A percentile compares a stretch with the other conserved stretches of the same genome.
Evolutionary conservation across 192 early-diverging fungal genomes (phyloP).

Genomic region (Gamsiella multidivaricata): DNA sequence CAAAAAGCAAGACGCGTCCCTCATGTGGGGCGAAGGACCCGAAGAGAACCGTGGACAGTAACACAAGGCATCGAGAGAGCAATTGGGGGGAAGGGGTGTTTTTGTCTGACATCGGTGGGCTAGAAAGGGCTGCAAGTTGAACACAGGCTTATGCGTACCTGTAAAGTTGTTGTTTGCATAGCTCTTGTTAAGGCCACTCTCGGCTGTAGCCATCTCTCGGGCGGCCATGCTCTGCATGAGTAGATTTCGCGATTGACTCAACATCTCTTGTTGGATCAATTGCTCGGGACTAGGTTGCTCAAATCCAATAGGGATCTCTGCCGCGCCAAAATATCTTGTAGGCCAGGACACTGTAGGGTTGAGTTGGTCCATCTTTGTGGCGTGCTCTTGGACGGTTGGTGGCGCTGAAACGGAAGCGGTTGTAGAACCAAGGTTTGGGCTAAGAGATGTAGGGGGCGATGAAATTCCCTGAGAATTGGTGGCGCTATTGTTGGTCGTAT

Average conservation of each 20-base stretch:
- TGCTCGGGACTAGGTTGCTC: conserved; percentile 48
- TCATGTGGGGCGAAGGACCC: no score
- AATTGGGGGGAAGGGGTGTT: no score
- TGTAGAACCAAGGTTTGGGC: conserved; percentile 18
- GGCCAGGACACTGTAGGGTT: conserved; percentile 24
- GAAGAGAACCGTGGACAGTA: not conserved
- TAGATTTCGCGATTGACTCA: conserved; percentile 31
- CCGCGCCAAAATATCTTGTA: conserved; percentile 10
- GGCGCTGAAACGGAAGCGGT: not conserved
- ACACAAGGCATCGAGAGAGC: no score
- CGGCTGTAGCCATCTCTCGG: conserved; percentile 2
- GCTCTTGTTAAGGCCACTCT: conserved; percentile 5
- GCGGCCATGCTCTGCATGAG: conserved; percentile 39
- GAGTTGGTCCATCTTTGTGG: conserved; percentile 8
- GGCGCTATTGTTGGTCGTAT: not conserved
- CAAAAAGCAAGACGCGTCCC: no score
- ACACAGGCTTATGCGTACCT: conserved; percentile 2
- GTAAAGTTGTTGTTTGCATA: conserved; percentile 9
- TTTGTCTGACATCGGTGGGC: no score
- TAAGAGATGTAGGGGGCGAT: conserved; percentile 2
- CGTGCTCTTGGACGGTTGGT: conserved; percentile 5
- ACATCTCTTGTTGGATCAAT: conserved; percentile 50
- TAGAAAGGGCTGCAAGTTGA: not conserved
- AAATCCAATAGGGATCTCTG: conserved; percentile 28
- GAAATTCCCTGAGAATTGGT: not conserved